Evolutionary conservation across 2,329 filamentous ascomycete species (phyloP).

Genomic region (Xylariaceae sp.): DNA sequence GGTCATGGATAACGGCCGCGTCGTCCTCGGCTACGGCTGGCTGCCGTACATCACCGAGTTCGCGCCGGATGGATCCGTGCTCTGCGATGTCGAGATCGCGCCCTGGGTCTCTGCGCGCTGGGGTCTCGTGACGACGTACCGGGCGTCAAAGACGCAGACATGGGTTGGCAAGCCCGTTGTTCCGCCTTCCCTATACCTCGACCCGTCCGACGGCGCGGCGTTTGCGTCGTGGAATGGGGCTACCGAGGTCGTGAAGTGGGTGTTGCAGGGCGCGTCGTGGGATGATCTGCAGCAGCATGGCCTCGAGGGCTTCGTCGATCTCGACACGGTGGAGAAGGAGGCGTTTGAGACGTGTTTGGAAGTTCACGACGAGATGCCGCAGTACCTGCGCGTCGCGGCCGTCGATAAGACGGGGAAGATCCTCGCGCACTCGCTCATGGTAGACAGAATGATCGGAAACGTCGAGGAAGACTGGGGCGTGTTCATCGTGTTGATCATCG

Average conservation of each 20-base stretch:
- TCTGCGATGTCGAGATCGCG: constrained; percentile 43
- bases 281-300: constrained; percentile 4
- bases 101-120: constrained; percentile 40
- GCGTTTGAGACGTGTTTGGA: constrained; percentile 17
- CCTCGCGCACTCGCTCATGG: constrained; percentile 10
- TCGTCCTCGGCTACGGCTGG: constrained; percentile 53
- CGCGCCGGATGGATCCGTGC: constrained; percentile 39
- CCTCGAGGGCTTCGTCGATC: constrained; percentile 2
- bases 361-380: constrained; percentile 14
- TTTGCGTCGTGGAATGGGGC: constrained; percentile 44
- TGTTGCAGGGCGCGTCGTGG: constrained; percentile 21
- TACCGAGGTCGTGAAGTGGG: constrained; percentile 34
- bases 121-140: constrained; percentile 43
- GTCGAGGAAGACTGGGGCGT: background rate
- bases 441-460: constrained; percentile 15
- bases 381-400: constrained; percentile 18
- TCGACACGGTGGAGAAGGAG: constrained; percentile 8
- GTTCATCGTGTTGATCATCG: background rate
- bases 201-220: constrained; percentile 21
- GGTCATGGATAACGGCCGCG: constrained; percentile 38
- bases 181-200: constrained; percentile 15
- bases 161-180: constrained; percentile 33
- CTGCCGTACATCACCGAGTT: constrained; percentile 45
- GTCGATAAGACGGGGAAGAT: constrained; percentile 12
- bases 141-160: constrained; percentile 49